Base-by-base conservation (phyloP, 495 filamentous ascomycete genomes). In the Neurospora pannonica region DNA sequence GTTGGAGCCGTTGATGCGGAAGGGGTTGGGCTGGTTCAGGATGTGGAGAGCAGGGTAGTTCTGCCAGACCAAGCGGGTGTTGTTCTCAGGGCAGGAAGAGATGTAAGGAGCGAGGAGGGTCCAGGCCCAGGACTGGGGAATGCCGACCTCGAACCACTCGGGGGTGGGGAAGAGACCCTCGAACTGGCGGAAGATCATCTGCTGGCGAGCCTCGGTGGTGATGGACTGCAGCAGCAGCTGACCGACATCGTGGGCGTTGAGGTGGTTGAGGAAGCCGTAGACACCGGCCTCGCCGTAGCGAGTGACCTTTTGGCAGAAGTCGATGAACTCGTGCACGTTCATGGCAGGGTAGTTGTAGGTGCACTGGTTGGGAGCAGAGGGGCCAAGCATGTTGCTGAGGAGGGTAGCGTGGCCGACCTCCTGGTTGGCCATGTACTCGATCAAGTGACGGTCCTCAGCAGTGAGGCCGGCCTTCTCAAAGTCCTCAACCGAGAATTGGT, bases 111-210 rank as follows among this genome's bases (percentile, higher is more conserved):
- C 93, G 40, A 97, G 86, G 11, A 93, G 86, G 0, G 93, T 91
- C 94, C 94, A 97, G 2, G 91, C 89, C 92, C 94, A 97, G 0
- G 91, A 93, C 79, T 97, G 94, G 0, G 93, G 93, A 24, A 94
- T 88, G 34, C 92, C 92, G 11, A 89, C 86, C 81, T 94, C 89
- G 80, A 95, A 95, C 92, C 92, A 97, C 4, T 92, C 92, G 0
- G 93, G 90, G 91, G 93, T 94, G 3, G 94, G 92, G 82, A 92
- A 92, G 31, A 97, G 88, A 36, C 93, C 94, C 38, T 89, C 87
- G 82, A 97, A 93, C 76, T 97, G 93, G 31, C 94, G 91, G 87
- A 96, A 97, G 73, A 92, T 92, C 85, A 94, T 87, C 83, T 97
- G 93, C 83, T 97, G 94, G 3, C 94, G 90, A 17, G 92, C 91